These are phyloP conservation scores for Trichodelitschia bisporula DNA, from an alignment of 495 filamentous ascomycete genomes.

Conservation along the genomic window DNA sequence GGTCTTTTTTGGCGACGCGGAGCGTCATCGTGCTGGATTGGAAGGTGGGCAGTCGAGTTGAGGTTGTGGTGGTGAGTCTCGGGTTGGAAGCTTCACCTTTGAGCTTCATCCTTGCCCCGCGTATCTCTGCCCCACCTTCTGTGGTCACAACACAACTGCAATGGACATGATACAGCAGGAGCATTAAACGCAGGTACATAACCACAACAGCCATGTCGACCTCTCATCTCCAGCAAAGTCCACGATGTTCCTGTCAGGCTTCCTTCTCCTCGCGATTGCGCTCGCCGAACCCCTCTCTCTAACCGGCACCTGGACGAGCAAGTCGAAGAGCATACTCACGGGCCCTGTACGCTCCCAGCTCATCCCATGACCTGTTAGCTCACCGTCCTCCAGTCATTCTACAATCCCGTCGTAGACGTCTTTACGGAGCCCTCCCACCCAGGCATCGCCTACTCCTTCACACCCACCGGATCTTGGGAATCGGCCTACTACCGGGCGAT, in stretches of 20 bases:
- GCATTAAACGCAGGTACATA: too few species aligned
- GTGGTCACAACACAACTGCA: too few species aligned
- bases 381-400: constrained; percentile 38
- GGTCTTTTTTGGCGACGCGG: constrained; percentile 43
- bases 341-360: constrained; percentile 54
- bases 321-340: constrained; percentile 45
- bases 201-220: too few species aligned
- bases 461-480: constrained; percentile 45
- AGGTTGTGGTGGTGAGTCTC: not conserved
- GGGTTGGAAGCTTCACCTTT: not conserved
- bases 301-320: constrained; percentile 55
- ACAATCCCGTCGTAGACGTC: constrained; percentile 41
- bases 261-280: not conserved
- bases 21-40: constrained; percentile 22
- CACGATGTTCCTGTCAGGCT: too few species aligned
- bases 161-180: too few species aligned
- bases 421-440: constrained; percentile 45
- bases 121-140: too few species aligned
- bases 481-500: constrained; percentile 50
- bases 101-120: too few species aligned
- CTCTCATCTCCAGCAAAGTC: too few species aligned
- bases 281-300: constrained; percentile 16
- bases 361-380: too few species aligned
- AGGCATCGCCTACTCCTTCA: constrained; percentile 68
- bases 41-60: not conserved